These are phyloP conservation scores for Salix koriyanagi DNA, from an alignment of 345 rosid genomes.

Conservation along the genomic window DNA sequence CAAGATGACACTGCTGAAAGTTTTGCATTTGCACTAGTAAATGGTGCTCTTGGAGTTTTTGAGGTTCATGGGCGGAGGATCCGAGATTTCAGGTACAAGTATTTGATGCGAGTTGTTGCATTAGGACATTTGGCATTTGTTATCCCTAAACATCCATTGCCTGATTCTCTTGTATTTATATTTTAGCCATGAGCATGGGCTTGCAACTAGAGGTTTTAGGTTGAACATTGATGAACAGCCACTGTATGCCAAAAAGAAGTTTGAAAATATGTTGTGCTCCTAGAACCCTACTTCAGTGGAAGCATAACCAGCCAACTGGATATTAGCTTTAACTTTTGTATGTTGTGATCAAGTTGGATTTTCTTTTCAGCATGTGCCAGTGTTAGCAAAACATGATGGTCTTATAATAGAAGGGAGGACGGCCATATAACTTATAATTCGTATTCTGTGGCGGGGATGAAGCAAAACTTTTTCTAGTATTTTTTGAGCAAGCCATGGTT, in stretches of 20 bases:
- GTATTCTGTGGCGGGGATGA: background rate
- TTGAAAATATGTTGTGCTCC: no score
- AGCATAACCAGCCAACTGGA: no score
- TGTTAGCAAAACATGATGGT: no score
- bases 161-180: background rate
- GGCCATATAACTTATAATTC: no score
- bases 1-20: conserved; percentile 81
- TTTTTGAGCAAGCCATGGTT: background rate
- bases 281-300: no score
- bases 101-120: background rate
- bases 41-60: conserved; percentile 99
- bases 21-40: conserved; percentile 93
- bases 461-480: background rate
- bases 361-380: no score
- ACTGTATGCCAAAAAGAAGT: no score
- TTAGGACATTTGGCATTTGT: background rate
- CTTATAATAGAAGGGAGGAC: no score
- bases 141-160: background rate
- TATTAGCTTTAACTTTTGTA: no score
- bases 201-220: background rate
- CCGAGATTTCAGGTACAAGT: conserved; percentile 78
- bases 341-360: no score
- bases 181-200: background rate
- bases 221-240: background rate
- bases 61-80: conserved; percentile 96